phyloP scores from a whole-genome alignment of 2,329 filamentous ascomycete genomes.

The Hirsutella rhossiliensis region DNA sequence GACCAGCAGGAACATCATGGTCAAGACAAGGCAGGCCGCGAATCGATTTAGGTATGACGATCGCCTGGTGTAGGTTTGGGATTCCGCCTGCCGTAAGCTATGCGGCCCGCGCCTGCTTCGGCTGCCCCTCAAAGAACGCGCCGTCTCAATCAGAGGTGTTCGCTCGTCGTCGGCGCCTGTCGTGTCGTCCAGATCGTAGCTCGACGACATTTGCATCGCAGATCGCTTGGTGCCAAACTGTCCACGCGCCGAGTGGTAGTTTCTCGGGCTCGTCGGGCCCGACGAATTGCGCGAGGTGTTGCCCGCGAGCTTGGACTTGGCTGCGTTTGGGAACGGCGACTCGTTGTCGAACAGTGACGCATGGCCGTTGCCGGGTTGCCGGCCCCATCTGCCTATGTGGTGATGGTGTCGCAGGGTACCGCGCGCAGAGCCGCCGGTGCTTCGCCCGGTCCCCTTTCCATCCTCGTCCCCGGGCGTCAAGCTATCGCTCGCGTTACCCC shows the following conservation, averaged over 20 bases:
- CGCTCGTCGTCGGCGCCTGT: conserved; percentile 75
- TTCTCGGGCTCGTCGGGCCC: conserved; percentile 58
- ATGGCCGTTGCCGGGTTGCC: conserved; percentile 54
- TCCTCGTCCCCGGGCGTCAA: conserved; percentile 50
- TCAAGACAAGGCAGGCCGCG: conserved; percentile 78
- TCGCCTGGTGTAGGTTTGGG: conserved; percentile 52
- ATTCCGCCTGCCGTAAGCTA: conserved; percentile 59
- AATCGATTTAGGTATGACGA: conserved; percentile 59
- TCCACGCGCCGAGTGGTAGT: conserved; percentile 25
- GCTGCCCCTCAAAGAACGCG: conserved; percentile 45
- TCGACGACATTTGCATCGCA: conserved; percentile 46
- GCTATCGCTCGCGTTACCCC: conserved; percentile 41
- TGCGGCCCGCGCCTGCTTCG: conserved; percentile 42
- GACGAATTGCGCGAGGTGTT: conserved; percentile 47
- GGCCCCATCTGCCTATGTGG: conserved; percentile 59
- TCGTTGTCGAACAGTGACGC: conserved; percentile 65
- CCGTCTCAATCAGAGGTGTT: conserved; percentile 59
- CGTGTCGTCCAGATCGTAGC: conserved; percentile 72
- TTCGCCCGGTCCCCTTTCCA: conserved; percentile 50
- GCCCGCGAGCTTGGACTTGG: conserved; percentile 49
- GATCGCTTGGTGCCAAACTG: conserved; percentile 31
- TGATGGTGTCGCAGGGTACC: conserved; percentile 68
- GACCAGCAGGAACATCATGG: conserved; percentile 67
- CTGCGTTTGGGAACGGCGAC: conserved; percentile 61
- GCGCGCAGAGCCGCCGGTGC: conserved; percentile 47